Percentiles rank a stretch among this genome's conserved stretches.
Conservation (phyloP, 176 grass and related monocot genomes). For the Avena sativa region DNA sequence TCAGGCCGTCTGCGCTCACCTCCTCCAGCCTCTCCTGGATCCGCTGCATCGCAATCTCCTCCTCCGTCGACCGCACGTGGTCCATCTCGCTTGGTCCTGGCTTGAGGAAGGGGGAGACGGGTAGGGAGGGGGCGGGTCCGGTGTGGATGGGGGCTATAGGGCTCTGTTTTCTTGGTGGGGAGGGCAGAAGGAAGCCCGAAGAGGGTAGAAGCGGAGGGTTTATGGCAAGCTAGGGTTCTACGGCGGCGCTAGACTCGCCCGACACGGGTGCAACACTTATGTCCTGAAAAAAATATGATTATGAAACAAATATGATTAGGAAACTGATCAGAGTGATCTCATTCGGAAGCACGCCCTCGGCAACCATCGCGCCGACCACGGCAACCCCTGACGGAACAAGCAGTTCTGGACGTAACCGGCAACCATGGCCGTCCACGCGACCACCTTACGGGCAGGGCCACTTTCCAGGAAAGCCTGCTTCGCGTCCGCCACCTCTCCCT, state of each 20-base stretch:
- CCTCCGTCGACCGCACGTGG: conserved; percentile 63
- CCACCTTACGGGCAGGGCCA: conserved; percentile 53
- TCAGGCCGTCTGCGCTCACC: conserved; percentile 71
- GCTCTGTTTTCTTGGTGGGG: conserved; percentile 4
- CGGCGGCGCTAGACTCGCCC: background rate
- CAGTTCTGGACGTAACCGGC: conserved; percentile 74
- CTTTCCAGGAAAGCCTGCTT: conserved; percentile 64
- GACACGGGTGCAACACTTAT: too few species aligned
- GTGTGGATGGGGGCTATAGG: background rate
- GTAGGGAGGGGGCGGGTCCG: background rate
- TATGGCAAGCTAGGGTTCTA: conserved; percentile 45
- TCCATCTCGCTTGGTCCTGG: conserved; percentile 44
- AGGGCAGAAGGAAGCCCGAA: background rate
- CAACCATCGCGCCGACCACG: conserved; percentile 62
- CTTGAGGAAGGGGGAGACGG: conserved; percentile 8
- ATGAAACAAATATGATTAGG: conserved; percentile 18
- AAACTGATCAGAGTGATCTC: conserved; percentile 85
- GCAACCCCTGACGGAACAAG: conserved; percentile 51
- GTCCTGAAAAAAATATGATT: background rate
- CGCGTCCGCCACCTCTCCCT: conserved; percentile 53
- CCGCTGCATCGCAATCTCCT: conserved; percentile 64
- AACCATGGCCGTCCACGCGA: conserved; percentile 90
- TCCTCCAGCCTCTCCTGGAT: conserved; percentile 79
- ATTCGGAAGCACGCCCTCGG: conserved; percentile 53
- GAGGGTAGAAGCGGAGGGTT: background rate